Base-by-base conservation (phyloP, 2,329 filamentous ascomycete species). In the Lecanicillium sp. region DNA sequence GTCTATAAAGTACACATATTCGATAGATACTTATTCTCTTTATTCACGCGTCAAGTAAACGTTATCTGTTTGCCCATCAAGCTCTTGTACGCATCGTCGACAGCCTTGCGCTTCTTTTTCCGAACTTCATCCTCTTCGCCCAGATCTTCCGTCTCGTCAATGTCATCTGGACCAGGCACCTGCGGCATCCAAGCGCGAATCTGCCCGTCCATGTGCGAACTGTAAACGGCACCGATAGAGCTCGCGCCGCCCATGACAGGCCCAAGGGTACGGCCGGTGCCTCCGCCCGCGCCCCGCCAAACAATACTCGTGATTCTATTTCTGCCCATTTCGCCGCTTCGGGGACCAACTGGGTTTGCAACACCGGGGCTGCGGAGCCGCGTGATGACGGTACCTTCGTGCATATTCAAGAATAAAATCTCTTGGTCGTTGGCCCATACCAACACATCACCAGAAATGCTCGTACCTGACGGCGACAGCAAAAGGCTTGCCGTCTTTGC, bases 351-450 rank as follows among this genome's bases (percentile, higher is more conserved):
- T 56, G 31, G 72, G 66, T 51, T 69, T 54, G 39, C 58, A 43
- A 68, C 76, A 4, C 71, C 80, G 3, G 78, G 78, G 6, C 81
- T 78, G 32, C 80, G 74, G 11, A 95, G 67, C 11, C 82, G 77
- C 30, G 81, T 82, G 27, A 92, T 56, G 19, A 90, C 62, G 13
- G 68, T 75, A 1, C 89, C 90, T 42, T 90, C 77, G 41, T 86
- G 83, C 32, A 95, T 63, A 48, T 90, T 81, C 46, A 92, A 83
- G 34, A 83, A 71, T 27, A 94, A 67, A 4, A 96, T 82, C 58
- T 95, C 82, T 25, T 77, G 73, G 43, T 82, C 79, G 43, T 94
- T 95, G 0, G 88, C 80, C 69, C 85, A 94, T 50, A 92, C 78
- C 0, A 95, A 64, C 3, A 85, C 60, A 43, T 89, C 81, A 27